phyloP scores from a whole-genome alignment of 2,329 filamentous ascomycete genomes.

The Exophiala dermatitidis region DNA sequence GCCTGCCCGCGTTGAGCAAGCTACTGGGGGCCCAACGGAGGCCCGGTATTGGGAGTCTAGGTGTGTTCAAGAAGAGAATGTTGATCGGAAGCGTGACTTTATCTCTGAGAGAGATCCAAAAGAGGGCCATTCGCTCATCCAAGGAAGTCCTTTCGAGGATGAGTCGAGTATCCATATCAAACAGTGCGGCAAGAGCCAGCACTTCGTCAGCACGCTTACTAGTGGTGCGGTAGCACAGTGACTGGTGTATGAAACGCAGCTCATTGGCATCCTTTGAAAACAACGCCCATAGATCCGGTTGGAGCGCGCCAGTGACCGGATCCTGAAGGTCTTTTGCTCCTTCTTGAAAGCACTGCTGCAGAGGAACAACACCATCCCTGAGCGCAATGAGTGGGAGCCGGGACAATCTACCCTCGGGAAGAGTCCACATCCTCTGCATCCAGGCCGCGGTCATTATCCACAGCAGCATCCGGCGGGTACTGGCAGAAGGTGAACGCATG shows the following conservation, averaged over 20 bases:
- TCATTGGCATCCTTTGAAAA: background rate
- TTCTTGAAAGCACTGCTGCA: background rate
- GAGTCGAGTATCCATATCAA: background rate
- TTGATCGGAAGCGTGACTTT: constrained; percentile 5
- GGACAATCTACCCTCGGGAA: constrained; percentile 7
- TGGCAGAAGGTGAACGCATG: background rate
- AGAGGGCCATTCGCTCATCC: constrained; percentile 12
- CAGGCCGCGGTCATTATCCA: constrained; percentile 6
- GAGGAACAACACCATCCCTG: background rate
- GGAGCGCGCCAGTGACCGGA: background rate
- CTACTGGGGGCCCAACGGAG: constrained; percentile 9
- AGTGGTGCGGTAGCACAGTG: constrained; percentile 3
- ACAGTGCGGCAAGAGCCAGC: constrained; percentile 4
- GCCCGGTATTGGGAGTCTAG: constrained; percentile 1
- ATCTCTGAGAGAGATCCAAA: constrained; percentile 4
- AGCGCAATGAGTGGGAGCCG: background rate
- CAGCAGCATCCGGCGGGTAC: background rate
- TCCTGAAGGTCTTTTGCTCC: background rate
- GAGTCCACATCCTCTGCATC: constrained; percentile 12
- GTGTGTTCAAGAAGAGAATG: constrained; percentile 5
- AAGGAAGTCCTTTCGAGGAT: constrained; percentile 1
- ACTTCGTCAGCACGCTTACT: constrained; percentile 5
- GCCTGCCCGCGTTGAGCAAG: constrained; percentile 4
- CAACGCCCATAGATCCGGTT: background rate
- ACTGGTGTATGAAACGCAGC: constrained; percentile 3